Base-by-base conservation (phyloP, 116 monocot species). In the Trichopus zeylanicus region DNA sequence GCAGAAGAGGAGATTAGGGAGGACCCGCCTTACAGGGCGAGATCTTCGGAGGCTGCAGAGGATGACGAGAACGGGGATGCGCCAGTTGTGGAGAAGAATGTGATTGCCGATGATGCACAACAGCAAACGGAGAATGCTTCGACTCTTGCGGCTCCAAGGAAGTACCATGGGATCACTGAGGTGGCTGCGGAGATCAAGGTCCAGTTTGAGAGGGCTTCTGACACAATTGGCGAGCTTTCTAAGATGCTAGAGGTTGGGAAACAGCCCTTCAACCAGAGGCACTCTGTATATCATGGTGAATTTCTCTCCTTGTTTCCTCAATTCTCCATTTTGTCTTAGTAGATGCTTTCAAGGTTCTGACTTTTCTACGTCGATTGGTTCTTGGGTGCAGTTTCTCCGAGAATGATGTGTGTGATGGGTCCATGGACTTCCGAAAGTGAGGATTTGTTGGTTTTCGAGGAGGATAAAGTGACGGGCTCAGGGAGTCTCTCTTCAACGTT, bases 211-310 rank as follows among this genome's bases (percentile, higher is more conserved):
- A 59, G 59, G 56, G 92, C 80, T 11, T 73, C 85, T 0, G 71
- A 74, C 11, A 77, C 73, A 0, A 71, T 68, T 7, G 27, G 62
- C 30, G 75, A 88, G 60, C 46, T 99, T 2, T 51, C 75, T 0
- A 77, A 64, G 56, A 55, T 92, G 78, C 98, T 99, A 49, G 98
- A 99, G 57, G 92, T 83, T 19, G 98, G 98, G 27, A 99, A 86
- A 64, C 70, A 66, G 7, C 98, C 71, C 23, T 83, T 85, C 35
- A 53, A 74, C 25, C 69, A 56, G 55, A 91, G 70, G 64, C 65
- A 68, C 23, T 71, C 81, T 30, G 62, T 72, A 63, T 77, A 71
- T 55, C 67, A 80, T 75, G 94, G 94, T 89, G 63, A 70, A n/a
- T n/a, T n/a, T 23, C 51, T 35, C 29, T 54, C 29, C 39, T 29